Base-by-base conservation (phyloP, 169 alveolate genomes). In the Cyclospora cayetanensis region DNA sequence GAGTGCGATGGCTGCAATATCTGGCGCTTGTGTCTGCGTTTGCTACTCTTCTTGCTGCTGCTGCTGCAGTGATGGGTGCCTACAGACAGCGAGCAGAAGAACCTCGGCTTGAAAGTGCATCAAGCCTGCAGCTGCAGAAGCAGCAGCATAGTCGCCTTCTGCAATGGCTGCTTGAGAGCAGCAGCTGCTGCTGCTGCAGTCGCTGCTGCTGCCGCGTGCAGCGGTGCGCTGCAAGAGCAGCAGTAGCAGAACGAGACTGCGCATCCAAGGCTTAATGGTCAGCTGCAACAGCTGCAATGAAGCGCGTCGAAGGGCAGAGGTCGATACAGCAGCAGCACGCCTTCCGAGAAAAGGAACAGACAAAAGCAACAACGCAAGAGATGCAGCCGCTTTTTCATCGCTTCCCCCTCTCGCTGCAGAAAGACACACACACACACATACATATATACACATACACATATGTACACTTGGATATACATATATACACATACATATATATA, bases 281-380 rank as follows among this genome's bases (percentile, higher is more conserved):
- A 70, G 53, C 83, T 70, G 83, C 60, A 70, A 53, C 83, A 70
- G 83, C 83, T 70, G 50, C 83, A 70, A 29, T 9, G 83, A 70
- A 2, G 83, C 60, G 20, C 83, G 83, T 27, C 50, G 4, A 4
- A 70, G 37, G 0, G 83, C 53, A 70, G 53, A 50, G 39, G 83
- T 53, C 31, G 83, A 50, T 11, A 46, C 60, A 46, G 60, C 60
- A 70, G 60, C 83, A 70, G 83, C 83, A 37, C 83, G 31, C 20
- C 55, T 70, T 50, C 83, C 39, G 83, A 50, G 31, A 29, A 70
- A 70, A 9, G 83, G 83, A 35, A 53, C 83, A 55, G 70, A 55
- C 50, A 70, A 39, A 50, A 70, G 83, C 83, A 70, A 53, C 83
- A 70, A 53, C 53, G 83, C 50, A 29, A 70, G 34, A 7, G 83